phyloP scores from a whole-genome alignment of 352 stramenopile species.

The Phytopythium helicoides region DNA sequence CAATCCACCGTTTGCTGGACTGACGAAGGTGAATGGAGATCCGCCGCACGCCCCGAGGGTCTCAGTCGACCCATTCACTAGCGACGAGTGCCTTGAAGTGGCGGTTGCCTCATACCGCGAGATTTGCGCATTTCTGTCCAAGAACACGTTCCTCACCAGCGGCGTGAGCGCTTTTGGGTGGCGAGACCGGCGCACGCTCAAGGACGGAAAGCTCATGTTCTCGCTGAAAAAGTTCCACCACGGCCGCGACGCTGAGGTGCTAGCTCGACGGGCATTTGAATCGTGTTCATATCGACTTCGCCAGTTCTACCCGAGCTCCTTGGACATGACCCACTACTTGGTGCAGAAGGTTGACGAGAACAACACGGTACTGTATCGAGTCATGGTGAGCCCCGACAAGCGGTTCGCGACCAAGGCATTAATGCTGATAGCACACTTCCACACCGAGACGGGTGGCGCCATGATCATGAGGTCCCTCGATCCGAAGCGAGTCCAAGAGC shows the following conservation, averaged over 20 bases:
- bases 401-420: slow-evolving; percentile 37
- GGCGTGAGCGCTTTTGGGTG: slow-evolving; percentile 54
- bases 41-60: not conserved
- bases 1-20: not conserved
- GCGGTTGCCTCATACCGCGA: slow-evolving; percentile 32
- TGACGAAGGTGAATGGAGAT: not conserved
- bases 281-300: slow-evolving; percentile 21
- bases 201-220: slow-evolving; percentile 45
- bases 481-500: slow-evolving; percentile 14
- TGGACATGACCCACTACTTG: slow-evolving; percentile 38
- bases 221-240: slow-evolving; percentile 54
- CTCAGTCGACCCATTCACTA: slow-evolving; percentile 21
- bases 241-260: slow-evolving; percentile 20
- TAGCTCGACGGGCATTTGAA: slow-evolving; percentile 33
- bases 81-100: slow-evolving; percentile 42
- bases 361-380: slow-evolving; percentile 58
- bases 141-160: slow-evolving; percentile 38
- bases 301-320: slow-evolving; percentile 48
- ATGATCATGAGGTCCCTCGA: slow-evolving; percentile 49
- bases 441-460: slow-evolving; percentile 32
- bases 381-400: slow-evolving; percentile 27
- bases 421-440: slow-evolving; percentile 42
- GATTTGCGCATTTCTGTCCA: slow-evolving; percentile 39
- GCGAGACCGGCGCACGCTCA: slow-evolving; percentile 42
- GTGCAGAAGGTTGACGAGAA: slow-evolving; percentile 55